Evolutionary conservation across 2,329 filamentous ascomycete genomes (phyloP).

Genomic region (Colletotrichum eremochloae): DNA sequence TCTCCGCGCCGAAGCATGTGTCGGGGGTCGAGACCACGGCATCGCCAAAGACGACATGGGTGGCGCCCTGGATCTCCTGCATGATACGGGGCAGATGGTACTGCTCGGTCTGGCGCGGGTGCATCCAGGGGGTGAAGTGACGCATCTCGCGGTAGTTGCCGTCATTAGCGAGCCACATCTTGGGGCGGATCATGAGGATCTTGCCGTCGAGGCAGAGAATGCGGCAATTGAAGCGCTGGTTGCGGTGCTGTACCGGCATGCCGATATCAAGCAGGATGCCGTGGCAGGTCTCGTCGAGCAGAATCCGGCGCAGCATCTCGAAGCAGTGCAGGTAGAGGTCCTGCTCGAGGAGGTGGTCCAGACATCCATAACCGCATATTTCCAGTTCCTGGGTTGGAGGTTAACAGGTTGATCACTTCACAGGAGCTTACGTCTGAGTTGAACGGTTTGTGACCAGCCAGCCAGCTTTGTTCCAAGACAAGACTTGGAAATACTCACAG

Average conservation of each 20-base stretch:
- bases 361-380: slow-evolving; percentile 62
- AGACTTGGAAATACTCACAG: slow-evolving; percentile 54
- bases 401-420: not conserved
- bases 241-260: slow-evolving; percentile 69
- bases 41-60: slow-evolving; percentile 75
- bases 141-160: slow-evolving; percentile 73
- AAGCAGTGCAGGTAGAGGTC: slow-evolving; percentile 72
- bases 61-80: slow-evolving; percentile 61
- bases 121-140: slow-evolving; percentile 75
- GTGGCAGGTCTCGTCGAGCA: slow-evolving; percentile 70
- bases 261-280: slow-evolving; percentile 77
- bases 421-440: not conserved
- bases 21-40: slow-evolving; percentile 71
- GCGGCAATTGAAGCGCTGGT: slow-evolving; percentile 55
- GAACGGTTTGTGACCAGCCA: too few species aligned
- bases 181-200: slow-evolving; percentile 79
- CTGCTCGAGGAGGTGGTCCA: slow-evolving; percentile 53
- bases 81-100: slow-evolving; percentile 74
- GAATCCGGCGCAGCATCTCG: slow-evolving; percentile 73
- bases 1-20: slow-evolving; percentile 69
- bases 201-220: slow-evolving; percentile 68
- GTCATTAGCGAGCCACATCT: slow-evolving; percentile 77
- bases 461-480: too few species aligned
- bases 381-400: slow-evolving; percentile 58
- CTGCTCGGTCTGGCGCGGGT: slow-evolving; percentile 70